These are phyloP conservation scores for Phytophthora foliorum DNA, from an alignment of 352 stramenopile species.

Conservation along the genomic window DNA sequence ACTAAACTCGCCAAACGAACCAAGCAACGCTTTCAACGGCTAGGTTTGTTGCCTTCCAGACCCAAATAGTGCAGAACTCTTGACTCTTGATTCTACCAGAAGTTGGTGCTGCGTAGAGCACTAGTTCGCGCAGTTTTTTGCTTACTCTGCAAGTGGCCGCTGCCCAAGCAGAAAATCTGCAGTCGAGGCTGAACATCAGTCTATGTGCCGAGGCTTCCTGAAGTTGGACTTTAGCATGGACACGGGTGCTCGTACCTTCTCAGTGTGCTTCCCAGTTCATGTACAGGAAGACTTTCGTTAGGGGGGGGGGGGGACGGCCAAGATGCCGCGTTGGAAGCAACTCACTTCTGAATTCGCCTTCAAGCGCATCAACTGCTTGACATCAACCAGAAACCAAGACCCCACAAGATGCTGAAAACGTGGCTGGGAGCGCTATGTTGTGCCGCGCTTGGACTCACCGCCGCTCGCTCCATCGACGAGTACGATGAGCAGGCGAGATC, in stretches of 20 bases:
- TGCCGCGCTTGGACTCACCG: slow-evolving; percentile 15
- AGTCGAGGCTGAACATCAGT: background rate
- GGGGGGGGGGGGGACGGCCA: too few species aligned
- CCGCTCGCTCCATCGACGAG: slow-evolving; percentile 16
- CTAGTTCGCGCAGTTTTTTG: too few species aligned
- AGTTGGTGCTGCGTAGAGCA: too few species aligned
- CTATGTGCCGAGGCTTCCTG: background rate
- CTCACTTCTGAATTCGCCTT: slow-evolving; percentile 28
- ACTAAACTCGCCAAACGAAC: too few species aligned
- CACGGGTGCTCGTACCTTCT: background rate
- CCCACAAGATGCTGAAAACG: slow-evolving; percentile 27
- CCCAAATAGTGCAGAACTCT: too few species aligned
- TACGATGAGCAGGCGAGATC: slow-evolving; percentile 21
- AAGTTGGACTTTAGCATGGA: background rate
- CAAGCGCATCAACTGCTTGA: background rate
- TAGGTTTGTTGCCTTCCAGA: too few species aligned
- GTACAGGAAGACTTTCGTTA: background rate
- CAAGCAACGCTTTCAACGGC: too few species aligned
- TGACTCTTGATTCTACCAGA: too few species aligned
- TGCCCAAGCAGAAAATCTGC: background rate
- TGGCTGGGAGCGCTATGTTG: slow-evolving; percentile 23
- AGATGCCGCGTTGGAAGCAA: background rate
- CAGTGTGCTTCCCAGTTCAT: background rate
- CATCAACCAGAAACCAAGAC: slow-evolving; percentile 7
- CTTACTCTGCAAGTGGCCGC: background rate